Conservation (phyloP, 139 green algal genomes). For the Tetradesmus lagerheimii region DNA sequence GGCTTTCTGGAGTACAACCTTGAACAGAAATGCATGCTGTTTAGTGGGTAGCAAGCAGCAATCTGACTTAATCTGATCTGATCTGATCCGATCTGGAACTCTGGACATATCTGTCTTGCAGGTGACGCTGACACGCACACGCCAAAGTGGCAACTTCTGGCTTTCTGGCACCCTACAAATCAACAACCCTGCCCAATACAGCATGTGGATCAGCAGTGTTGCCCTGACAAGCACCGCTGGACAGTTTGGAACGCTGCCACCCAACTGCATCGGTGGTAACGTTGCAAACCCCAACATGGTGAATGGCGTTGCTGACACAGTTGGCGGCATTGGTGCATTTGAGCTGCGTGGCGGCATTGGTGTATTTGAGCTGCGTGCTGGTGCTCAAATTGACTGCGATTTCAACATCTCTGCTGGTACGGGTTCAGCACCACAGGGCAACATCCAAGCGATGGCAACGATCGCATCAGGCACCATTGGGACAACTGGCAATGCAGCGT, state of each 20-base stretch:
- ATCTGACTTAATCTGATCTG: too few species aligned
- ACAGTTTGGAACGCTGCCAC: not conserved
- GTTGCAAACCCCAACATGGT: too few species aligned
- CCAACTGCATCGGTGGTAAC: constrained; percentile 25
- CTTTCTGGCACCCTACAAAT: not conserved
- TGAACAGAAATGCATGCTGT: too few species aligned
- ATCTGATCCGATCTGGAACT: not conserved
- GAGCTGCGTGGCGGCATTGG: not conserved
- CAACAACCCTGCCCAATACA: not conserved
- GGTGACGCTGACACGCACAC: not conserved
- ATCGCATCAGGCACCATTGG: not conserved
- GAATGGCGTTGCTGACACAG: too few species aligned
- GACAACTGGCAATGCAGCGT: constrained; percentile 15
- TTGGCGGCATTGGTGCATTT: not conserved
- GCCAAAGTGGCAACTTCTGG: not conserved
- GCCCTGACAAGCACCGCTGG: not conserved
- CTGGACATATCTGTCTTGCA: not conserved
- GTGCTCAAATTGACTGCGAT: not conserved
- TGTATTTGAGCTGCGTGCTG: constrained; percentile 8
- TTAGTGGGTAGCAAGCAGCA: too few species aligned
- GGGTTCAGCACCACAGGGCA: not conserved
- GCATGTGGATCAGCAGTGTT: constrained; percentile 15
- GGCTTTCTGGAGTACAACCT: too few species aligned
- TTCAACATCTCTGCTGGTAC: constrained; percentile 19
- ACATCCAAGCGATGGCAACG: not conserved